Evolutionary conservation across 1,284 basidiomycete genomes (phyloP), one percentile per base, ranked within the genome.

Genomic region (Ceratobasidium sp.): DNA sequence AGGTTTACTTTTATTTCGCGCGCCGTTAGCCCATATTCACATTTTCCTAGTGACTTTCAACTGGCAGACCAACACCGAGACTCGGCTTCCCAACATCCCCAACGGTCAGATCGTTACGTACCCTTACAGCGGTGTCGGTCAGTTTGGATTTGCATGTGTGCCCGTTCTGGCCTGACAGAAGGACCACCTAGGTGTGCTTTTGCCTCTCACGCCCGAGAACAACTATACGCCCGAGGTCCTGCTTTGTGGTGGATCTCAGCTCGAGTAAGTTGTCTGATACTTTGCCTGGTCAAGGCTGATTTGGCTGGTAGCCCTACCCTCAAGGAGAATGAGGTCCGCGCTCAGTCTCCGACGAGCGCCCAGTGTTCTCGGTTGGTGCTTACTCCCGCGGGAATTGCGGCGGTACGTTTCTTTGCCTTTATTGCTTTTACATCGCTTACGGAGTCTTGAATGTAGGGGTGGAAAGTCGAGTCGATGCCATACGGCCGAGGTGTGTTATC

Each of bases 101-200:
- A 94, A 95, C 79, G 91, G 90, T 51, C 90, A 95, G 15, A 90
- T 91, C n/a, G 89, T 95, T 44, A 93, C 93, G 0, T 95, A 95
- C 82, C 94, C 94, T 0, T 92, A 93, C 89, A 86, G 92, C 22
- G 93, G 91, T 25, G 57, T 76, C 3, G 79, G 17, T 68, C 25
- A 29, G 76, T 40, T 78, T 77, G 29, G 22, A 8, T 76, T 83
- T 13, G 76, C 0, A 81, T 81, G 8, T 71, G 83, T 5, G 81
- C 80, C 1, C 56, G 76, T 43, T 79, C 76, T 4, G 81, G 82
- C 77, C 74, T 77, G 37, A 40, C 37, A 40, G 37, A 9, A 40
- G 9, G 37, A 9, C 37, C 37, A 29, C 25, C 25, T 29, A 40
- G 91, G 86, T 2, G 81, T 92, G n/a, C 86, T 95, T 25, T 88